phyloP scores from a whole-genome alignment of 495 filamentous ascomycete species.

The Evansstolkia leycettana region DNA sequence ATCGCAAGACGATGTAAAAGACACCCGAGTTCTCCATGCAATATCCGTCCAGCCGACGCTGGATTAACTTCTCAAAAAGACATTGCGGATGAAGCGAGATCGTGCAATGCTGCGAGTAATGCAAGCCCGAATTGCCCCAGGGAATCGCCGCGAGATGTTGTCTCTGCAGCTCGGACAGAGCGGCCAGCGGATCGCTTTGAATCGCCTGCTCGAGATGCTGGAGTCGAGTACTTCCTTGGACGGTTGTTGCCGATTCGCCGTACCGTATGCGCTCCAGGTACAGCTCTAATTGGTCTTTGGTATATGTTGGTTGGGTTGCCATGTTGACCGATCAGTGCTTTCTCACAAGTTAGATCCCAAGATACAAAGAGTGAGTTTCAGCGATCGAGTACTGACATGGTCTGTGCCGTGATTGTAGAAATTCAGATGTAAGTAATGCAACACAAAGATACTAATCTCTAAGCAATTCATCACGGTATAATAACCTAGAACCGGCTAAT shows the following conservation, averaged over 20 bases:
- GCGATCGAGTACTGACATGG: no score
- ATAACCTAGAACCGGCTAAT: constrained; percentile 1
- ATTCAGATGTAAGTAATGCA: no score
- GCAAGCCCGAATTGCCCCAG: constrained; percentile 48
- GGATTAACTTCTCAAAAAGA: constrained; percentile 50
- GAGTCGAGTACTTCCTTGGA: constrained; percentile 3
- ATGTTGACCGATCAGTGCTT: constrained; percentile 2
- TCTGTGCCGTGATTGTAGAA: no score
- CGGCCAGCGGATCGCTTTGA: background rate
- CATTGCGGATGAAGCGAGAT: constrained; percentile 41
- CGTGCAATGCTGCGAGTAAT: constrained; percentile 36
- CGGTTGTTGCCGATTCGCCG: constrained; percentile 4
- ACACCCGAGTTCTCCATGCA: constrained; percentile 61
- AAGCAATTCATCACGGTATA: background rate
- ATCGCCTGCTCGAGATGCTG: constrained; percentile 11
- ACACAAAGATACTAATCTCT: no score
- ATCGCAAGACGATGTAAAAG: constrained; percentile 46
- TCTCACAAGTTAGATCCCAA: no score
- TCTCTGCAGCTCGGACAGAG: constrained; percentile 8
- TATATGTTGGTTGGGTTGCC: constrained; percentile 11
- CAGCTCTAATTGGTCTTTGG: constrained; percentile 17
- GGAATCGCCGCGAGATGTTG: constrained; percentile 45
- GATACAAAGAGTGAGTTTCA: no score
- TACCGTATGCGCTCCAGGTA: constrained; percentile 25
- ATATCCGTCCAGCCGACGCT: constrained; percentile 43